Evolutionary conservation across 495 filamentous ascomycete species (phyloP), one percentile per base, ranked within the genome.

Genomic region (Annulohypoxylon moriforme): DNA sequence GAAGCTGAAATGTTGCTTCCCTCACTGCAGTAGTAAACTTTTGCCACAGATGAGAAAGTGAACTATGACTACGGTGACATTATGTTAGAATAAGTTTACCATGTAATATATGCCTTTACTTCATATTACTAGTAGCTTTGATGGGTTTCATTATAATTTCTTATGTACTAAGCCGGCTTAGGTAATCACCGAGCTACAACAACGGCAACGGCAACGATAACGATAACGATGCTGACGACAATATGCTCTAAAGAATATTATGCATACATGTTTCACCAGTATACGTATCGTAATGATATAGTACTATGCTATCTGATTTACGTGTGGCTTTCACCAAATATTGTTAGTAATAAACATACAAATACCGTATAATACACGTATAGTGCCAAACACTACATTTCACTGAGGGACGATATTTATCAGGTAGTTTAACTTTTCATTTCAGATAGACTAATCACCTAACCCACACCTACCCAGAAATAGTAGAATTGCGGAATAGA

Each of bases 381-480:
- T n/a, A n/a, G n/a, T n/a, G n/a, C n/a, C n/a, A n/a, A n/a, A n/a
- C n/a, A n/a, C n/a, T n/a, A n/a, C 33, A 36, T 36, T 36, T 36
- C 33, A 36, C 33, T 36, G 3, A 2, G 9, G 2, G 11, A 14
- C 14, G 36, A 14, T 18, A 20, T 44, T 44, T 16, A 44, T 44
- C 8, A 44, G 4, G 40, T 55, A 55, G 2, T 55, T 55, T 55
- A 36, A 55, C 29, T 55, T 55, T 55, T 55, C 11, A 34, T 55
- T 55, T 34, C 7, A 22, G 29, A 24, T 34, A 34, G 50, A 16
- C 50, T 52, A 56, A 64, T 27, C 20, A 64, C n/a, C 25, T 14
- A 40, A 40, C 33, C 44, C 13, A 16, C 27, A 20, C 16, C n/a
- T 31, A 10, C 14, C 36, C 36, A 2, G n/a, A 4, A 11, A 22